Evolutionary conservation across 2,329 filamentous ascomycete genomes (phyloP).

Genomic region (Clarireedia paspali): DNA sequence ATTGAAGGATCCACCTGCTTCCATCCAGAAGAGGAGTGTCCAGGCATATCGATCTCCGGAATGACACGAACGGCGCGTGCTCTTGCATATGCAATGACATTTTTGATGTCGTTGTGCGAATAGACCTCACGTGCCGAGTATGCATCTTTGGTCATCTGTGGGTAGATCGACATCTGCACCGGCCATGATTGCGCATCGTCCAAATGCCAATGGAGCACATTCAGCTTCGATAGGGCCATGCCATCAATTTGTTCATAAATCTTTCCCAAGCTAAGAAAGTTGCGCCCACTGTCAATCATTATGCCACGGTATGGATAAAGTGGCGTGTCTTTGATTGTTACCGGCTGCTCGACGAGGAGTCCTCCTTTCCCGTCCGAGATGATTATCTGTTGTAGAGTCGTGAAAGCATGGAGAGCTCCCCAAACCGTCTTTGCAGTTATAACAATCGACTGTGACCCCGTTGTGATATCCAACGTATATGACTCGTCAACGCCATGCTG

Average conservation of each 20-base stretch:
- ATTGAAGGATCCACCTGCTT: slow-evolving; percentile 59
- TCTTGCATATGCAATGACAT: slow-evolving; percentile 62
- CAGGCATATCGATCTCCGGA: slow-evolving; percentile 72
- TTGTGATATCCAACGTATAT: slow-evolving; percentile 57
- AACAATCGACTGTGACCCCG: slow-evolving; percentile 33
- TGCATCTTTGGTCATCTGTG: slow-evolving; percentile 65
- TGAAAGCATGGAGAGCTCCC: slow-evolving; percentile 62
- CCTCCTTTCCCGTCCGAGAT: slow-evolving; percentile 53
- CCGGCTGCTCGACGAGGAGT: slow-evolving; percentile 59
- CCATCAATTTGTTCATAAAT: slow-evolving; percentile 71
- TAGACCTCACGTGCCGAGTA: slow-evolving; percentile 62
- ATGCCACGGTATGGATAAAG: slow-evolving; percentile 69
- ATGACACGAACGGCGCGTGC: slow-evolving; percentile 62
- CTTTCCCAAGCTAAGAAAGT: slow-evolving; percentile 60
- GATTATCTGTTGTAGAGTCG: slow-evolving; percentile 72
- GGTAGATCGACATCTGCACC: slow-evolving; percentile 65
- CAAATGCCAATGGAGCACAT: slow-evolving; percentile 69
- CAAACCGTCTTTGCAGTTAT: slow-evolving; percentile 57
- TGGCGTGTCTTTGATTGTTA: slow-evolving; percentile 62
- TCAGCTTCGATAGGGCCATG: slow-evolving; percentile 70
- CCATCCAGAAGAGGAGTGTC: slow-evolving; percentile 59
- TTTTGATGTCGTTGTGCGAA: slow-evolving; percentile 52
- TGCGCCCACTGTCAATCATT: slow-evolving; percentile 67
- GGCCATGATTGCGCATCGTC: slow-evolving; percentile 83
- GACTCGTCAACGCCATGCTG: slow-evolving; percentile 63